Base-by-base conservation (phyloP, 192 early-diverging fungal species). In the Gaertneriomyces sp. region DNA sequence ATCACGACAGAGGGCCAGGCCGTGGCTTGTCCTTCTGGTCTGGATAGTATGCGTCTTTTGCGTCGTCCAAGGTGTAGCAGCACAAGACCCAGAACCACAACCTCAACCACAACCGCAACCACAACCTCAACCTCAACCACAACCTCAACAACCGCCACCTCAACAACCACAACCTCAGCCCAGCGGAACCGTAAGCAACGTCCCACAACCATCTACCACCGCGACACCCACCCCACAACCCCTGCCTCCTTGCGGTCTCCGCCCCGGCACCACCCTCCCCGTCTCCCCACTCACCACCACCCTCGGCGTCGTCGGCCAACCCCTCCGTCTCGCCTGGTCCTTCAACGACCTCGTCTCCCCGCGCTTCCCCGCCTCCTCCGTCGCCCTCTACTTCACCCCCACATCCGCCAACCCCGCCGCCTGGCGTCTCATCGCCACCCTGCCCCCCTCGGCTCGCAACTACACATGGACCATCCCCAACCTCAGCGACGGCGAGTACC, bases 251-350 rank as follows among this genome's bases (percentile, higher is more conserved):
- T 70, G 69, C 47, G 61, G 61, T 11, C 17, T 47, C 12, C 41
- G 47, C 44, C 72, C 59, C 12, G 72, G 72, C 42, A 44, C 20
- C n/a, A 54, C 70, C 53, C 4, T 66, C 16, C 42, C 70, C 45
- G 41, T 25, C 39, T 41, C 14, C 49, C 72, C 72, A 0, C 25
- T 10, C 17, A 7, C 56, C 54, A 42, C n/a, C 38, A 40, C 47
- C 7, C 16, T 33, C 9, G 68, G 45, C 61, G 46, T 17, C n/a
- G 68, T 74, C 53, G 63, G 61, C 38, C 16, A 42, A 4, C n/a
- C 67, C 47, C 60, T 71, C 38, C 70, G 70, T 67, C 56, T 74
- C 33, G 52, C 67, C 59, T 74, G 72, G 72, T 14, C 17, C 58
- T 74, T 70, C 72, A 55, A 14, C 19, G 56, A 46, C 43, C 42